Conservation (phyloP, 139 green algal species). For the Tetradesmus lagerheimii region DNA sequence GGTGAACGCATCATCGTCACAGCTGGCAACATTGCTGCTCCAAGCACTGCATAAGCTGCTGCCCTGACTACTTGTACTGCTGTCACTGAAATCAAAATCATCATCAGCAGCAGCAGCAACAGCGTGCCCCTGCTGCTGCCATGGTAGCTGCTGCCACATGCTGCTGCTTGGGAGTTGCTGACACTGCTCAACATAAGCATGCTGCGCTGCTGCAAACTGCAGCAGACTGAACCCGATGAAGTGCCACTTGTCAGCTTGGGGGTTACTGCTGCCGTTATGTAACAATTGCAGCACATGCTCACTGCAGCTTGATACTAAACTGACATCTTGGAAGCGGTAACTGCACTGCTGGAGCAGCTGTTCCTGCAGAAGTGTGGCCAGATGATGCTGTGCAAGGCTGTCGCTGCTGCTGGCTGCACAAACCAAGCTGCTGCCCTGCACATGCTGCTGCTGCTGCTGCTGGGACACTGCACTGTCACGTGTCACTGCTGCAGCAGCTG, state of each 20-base stretch:
- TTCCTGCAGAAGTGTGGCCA: not conserved
- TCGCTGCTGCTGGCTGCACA: slow-evolving; percentile 10
- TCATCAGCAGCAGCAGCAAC: not conserved
- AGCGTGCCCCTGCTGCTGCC: not conserved
- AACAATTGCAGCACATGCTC: not conserved
- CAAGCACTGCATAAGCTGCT: not conserved
- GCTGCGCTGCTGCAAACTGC: slow-evolving; percentile 26
- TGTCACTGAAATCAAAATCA: not conserved
- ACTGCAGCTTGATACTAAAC: not conserved
- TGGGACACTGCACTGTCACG: too few species aligned
- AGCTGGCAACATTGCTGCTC: not conserved
- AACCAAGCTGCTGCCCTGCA: not conserved
- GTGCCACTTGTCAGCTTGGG: not conserved
- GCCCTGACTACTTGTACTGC: not conserved
- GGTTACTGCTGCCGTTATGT: not conserved
- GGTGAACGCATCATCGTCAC: not conserved
- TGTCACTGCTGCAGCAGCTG: not conserved
- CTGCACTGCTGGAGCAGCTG: not conserved
- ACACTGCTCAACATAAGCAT: not conserved
- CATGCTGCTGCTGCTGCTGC: not conserved
- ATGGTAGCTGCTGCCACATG: not conserved
- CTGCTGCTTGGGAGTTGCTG: slow-evolving; percentile 1
- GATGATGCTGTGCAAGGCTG: not conserved
- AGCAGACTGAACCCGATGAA: slow-evolving; percentile 4
- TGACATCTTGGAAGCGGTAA: not conserved